Percentiles rank a stretch among this genome's conserved stretches.
phyloP scores from a whole-genome alignment of 106 monocot genomes.

The Dioscorea alata region DNA sequence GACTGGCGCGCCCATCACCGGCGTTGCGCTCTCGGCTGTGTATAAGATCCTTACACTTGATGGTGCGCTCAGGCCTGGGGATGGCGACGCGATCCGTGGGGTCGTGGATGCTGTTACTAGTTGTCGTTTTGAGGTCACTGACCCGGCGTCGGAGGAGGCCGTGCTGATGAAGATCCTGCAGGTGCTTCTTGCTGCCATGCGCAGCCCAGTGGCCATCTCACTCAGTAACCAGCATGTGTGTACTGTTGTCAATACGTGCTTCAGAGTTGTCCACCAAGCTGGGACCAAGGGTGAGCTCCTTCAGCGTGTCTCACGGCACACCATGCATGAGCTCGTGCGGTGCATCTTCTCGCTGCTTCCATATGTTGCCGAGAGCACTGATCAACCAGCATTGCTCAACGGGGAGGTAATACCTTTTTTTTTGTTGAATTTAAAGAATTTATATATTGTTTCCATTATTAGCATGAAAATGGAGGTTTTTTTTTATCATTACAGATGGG shows the following conservation, averaged over 20 bases:
- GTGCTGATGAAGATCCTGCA: slow-evolving; percentile 87
- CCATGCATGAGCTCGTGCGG: slow-evolving; percentile 77
- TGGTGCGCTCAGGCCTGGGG: slow-evolving; percentile 27
- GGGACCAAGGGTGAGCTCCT: slow-evolving; percentile 87
- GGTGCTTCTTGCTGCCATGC: slow-evolving; percentile 73
- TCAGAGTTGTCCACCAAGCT: slow-evolving; percentile 91
- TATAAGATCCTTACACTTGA: slow-evolving; percentile 72
- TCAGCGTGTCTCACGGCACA: slow-evolving; percentile 78
- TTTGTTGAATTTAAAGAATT: background rate
- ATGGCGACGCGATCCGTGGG: slow-evolving; percentile 35
- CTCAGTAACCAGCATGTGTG: slow-evolving; percentile 80
- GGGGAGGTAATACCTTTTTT: background rate
- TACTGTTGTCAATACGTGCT: slow-evolving; percentile 81
- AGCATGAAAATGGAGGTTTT: background rate
- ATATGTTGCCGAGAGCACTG: slow-evolving; percentile 7
- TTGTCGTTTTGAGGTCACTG: slow-evolving; percentile 88
- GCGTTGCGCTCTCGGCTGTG: slow-evolving; percentile 72
- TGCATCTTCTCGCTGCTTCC: slow-evolving; percentile 61
- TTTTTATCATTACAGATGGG: slow-evolving; percentile 21
- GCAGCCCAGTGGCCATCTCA: slow-evolving; percentile 42
- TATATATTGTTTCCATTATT: background rate
- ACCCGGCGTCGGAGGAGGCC: slow-evolving; percentile 86
- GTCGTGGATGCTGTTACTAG: slow-evolving; percentile 76
- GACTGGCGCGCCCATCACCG: slow-evolving; percentile 92
- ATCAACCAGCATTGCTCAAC: too few relatives aligned